Evolutionary conservation across 2,329 filamentous ascomycete species (phyloP).

Genomic region (Graphilbum ipis-grandicollis): DNA sequence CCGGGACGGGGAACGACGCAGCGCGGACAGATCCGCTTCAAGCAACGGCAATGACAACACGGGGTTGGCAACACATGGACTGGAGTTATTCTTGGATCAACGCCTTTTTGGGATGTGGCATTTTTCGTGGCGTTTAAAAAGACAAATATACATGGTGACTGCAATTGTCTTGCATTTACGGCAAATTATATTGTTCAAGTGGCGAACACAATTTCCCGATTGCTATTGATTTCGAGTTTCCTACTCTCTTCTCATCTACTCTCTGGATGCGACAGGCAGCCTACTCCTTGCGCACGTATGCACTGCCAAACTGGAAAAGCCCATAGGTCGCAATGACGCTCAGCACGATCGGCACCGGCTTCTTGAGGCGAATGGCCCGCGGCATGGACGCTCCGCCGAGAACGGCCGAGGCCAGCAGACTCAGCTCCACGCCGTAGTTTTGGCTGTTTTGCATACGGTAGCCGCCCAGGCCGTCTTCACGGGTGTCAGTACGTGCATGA

Average conservation of each 20-base stretch:
- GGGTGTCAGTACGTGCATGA: neutral
- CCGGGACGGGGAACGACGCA: too few relatives aligned
- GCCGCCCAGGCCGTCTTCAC: conserved; percentile 58
- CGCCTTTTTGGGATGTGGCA: too few relatives aligned
- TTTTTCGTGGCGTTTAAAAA: too few relatives aligned
- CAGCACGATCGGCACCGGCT: conserved; percentile 69
- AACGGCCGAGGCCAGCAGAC: conserved; percentile 73
- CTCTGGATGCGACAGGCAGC: neutral
- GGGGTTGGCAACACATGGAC: too few relatives aligned
- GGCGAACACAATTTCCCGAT: too few relatives aligned
- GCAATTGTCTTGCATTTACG: too few relatives aligned
- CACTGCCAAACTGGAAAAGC: conserved; percentile 61
- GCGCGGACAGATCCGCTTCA: too few relatives aligned
- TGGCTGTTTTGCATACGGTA: conserved; percentile 60
- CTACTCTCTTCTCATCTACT: neutral
- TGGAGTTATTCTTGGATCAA: too few relatives aligned
- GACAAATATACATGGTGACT: too few relatives aligned
- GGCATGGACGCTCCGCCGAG: conserved; percentile 75
- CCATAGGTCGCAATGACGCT: conserved; percentile 68
- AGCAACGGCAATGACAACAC: too few relatives aligned
- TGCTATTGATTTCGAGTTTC: too few relatives aligned
- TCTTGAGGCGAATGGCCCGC: conserved; percentile 64
- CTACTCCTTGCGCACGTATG: conserved; percentile 30
- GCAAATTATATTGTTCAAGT: too few relatives aligned
- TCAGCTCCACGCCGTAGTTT: conserved; percentile 72